These are phyloP conservation scores for Mitragyna speciosa DNA, from an alignment of 257 asterid genomes.

Conservation along the genomic window DNA sequence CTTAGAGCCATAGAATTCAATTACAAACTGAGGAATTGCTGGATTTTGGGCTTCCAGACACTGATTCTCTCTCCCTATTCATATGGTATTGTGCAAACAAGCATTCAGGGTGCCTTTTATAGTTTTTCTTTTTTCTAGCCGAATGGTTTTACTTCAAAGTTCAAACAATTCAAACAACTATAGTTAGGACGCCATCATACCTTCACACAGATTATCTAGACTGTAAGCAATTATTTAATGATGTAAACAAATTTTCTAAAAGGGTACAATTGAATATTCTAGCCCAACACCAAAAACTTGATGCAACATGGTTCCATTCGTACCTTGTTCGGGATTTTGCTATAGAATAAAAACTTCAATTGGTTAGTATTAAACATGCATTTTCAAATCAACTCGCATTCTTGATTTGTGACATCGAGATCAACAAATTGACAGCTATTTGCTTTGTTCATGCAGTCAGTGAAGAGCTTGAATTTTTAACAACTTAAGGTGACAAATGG, in stretches of 20 bases:
- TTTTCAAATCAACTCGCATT: background rate
- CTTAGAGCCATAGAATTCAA: background rate
- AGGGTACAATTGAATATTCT: too few species aligned
- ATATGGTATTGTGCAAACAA: background rate
- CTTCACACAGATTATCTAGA: background rate
- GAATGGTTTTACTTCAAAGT: too few species aligned
- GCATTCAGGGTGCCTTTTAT: background rate
- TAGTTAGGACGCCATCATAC: background rate
- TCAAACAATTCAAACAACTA: too few species aligned
- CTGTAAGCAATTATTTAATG: background rate
- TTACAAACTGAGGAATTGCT: background rate
- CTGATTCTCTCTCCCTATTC: background rate
- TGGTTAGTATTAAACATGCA: background rate
- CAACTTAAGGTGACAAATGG: background rate
- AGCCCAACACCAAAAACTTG: background rate
- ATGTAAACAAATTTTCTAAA: too few species aligned
- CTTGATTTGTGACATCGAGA: background rate
- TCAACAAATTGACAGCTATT: conserved; percentile 9
- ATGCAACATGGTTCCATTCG: background rate
- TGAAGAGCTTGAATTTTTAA: background rate
- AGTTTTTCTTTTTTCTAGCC: background rate
- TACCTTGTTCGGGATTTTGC: too few species aligned
- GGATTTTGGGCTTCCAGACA: background rate
- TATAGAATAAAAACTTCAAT: background rate
- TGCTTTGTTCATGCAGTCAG: background rate